Evolutionary conservation across 768 basidiomycete genomes (phyloP), one percentile per base, ranked within the genome.

Genomic region (Crassisporium funariophilum): DNA sequence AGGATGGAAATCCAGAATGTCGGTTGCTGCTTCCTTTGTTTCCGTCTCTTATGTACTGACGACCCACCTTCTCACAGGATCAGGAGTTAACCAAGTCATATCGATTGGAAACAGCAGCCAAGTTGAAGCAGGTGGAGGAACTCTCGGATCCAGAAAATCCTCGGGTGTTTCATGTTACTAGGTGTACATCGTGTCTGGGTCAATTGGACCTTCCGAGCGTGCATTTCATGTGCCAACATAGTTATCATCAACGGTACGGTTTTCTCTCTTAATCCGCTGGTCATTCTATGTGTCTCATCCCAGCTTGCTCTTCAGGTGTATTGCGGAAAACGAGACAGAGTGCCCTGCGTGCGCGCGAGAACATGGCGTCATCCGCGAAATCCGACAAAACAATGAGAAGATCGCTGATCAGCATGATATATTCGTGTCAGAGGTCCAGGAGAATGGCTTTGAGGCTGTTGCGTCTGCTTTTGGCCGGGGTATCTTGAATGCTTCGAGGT

Each of bases 221-320:
- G 5, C 95, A 98, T 66, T 98, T 98, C 61, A 97, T 98, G 95
- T 99, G 95, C 67, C 85, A 87, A 58, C 97, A 98, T 63, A 93
- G 91, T 50, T 98, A 91, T 71, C 97, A 99, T 63, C 92, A 95
- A 62, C 77, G 94, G 91, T 91, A 68, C 62, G 67, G 24, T 25
- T 16, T 29, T 35, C 15, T 24, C 25, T 22, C 41, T 16, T 33
- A n/a, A n/a, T n/a, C 24, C 36, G 2, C 10, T 15, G 5, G 44
- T 17, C 20, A 20, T 49, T 23, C 23, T 25, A 23, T 20, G 10
- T 15, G 37, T 4, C 16, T 34, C 33, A 15, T 5, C 17, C 48
- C 35, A 22, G 35, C 16, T 35, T 41, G 37, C 15, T 25, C 10
- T 35, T 41, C 9, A 97, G 95, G 37, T 98, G 93, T 59, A 66